Evolutionary conservation across 2,329 filamentous ascomycete genomes (phyloP), one percentile per base, ranked within the genome.

Genomic region (Fusarium bactridioides): DNA sequence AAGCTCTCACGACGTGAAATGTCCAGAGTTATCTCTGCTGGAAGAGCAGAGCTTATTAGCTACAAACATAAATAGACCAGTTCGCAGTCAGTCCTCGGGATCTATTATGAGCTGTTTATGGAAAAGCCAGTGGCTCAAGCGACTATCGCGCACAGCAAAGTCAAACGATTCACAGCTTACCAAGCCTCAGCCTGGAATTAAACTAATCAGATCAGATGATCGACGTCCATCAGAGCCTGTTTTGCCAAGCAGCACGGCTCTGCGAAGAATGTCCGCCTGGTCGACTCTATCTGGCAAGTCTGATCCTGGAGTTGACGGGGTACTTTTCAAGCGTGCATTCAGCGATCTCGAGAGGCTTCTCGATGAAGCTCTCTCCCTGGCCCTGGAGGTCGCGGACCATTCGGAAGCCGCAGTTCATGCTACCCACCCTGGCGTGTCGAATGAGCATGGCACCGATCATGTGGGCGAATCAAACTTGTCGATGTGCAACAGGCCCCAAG

Each of bases 321-420:
- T 69, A 29, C 61, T 67, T 12, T 83, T 85, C 67, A 80, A 79
- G 47, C 79, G 74, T 10, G 80, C 82, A 6, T 78, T 85, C 40
- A 78, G 78, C 40, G 82, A 86, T 64, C 77, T 87, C 31, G 85
- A 88, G 65, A 79, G 82, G 29, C 81, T 88, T 23, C 74, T 88
- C 10, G 82, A 79, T 37, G 85, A 88, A 74, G 84, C 85, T 16
- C 72, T 87, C 13, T 76, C 80, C 4, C 76, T 87, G 45, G 85
- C 84, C 16, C 80, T 82, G 23, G 80, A 84, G 56, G 82, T 80
- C 16, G 79, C 82, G 9, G 80, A 82, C 37, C 76, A 69, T 16
- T 78, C 81, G 21, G 77, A 80, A 40, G 63, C 57, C 35, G 33
- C 69, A 40, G 48, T 58, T 31, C 56, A 54, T 31, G 58, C 64